A percentile compares a stretch with the other conserved stretches of the same genome.
Evolutionary conservation across 2,329 filamentous ascomycete genomes (phyloP).

Genomic region (Eurotiales sp.): DNA sequence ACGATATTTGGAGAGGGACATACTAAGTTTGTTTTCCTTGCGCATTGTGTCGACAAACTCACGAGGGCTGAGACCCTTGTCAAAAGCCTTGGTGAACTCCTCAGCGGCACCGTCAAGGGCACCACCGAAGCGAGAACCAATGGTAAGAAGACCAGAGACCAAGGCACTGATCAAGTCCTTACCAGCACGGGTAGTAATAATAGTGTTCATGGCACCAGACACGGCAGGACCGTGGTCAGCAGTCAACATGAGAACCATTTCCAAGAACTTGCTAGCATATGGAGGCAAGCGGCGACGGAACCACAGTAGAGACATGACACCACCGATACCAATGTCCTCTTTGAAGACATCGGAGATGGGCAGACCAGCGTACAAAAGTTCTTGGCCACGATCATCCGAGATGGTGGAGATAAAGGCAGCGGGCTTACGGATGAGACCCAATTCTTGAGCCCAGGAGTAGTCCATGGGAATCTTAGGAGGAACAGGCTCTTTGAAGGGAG

Average conservation of each 20-base stretch:
- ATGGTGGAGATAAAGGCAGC: constrained; percentile 99
- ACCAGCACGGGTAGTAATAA: constrained; percentile 98
- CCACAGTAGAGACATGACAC: constrained; percentile 99
- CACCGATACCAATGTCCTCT: constrained; percentile 98
- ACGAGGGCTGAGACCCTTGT: constrained; percentile 96
- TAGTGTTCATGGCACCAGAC: constrained; percentile 99
- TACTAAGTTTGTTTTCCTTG: constrained; percentile 99
- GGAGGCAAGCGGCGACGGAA: constrained; percentile 95
- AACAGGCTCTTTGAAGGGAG: constrained; percentile 79
- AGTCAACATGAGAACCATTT: constrained; percentile 99
- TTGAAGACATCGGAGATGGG: constrained; percentile 99
- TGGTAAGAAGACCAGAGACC: constrained; percentile 94
- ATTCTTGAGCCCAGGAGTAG: constrained; percentile 99
- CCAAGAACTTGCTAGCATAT: constrained; percentile 97
- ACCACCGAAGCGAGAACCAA: constrained; percentile 97
- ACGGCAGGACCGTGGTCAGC: constrained; percentile 98
- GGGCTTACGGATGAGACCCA: constrained; percentile 98
- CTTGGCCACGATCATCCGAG: constrained; percentile 98
- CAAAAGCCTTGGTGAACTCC: constrained; percentile 96
- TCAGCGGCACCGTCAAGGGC: constrained; percentile 95
- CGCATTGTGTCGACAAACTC: constrained; percentile 99
- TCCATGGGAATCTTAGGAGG: constrained; percentile 99
- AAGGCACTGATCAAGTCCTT: constrained; percentile 97
- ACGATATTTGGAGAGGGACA: constrained; percentile 26
- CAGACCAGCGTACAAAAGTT: constrained; percentile 98